Evolutionary conservation across 441 rosid genomes (phyloP), one percentile per base, ranked within the genome.

Genomic region (Capsella rubella): DNA sequence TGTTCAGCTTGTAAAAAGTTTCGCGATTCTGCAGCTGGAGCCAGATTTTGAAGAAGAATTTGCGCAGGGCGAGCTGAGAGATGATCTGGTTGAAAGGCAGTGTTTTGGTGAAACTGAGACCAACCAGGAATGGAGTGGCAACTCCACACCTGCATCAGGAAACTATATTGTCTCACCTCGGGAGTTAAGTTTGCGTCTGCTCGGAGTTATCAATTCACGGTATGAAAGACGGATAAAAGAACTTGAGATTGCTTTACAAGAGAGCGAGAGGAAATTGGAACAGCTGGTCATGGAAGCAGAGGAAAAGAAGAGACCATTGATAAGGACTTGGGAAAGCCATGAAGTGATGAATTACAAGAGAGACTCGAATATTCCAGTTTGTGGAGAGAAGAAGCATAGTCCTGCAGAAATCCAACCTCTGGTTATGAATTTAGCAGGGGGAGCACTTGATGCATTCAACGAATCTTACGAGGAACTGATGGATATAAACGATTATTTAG

Each of bases 151-250:
- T 54, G 80, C 34, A 64, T 77, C 84, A 46, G 89, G 79, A 64
- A 89, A 88, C 76, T 84, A 84, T 74, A 84, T 81, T 37, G 91
- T 91, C 77, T 91, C 96, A 6, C 92, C 97, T 13, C 81, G 81
- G 45, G 94, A 87, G 67, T 80, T 91, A 76, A 87, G 84, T 83
- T 69, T 93, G 81, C 91, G 92, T 14, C 72, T 93, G 80, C 90
- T 84, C 53, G 81, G 84, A 81, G 86, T 93, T 64, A 89, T 93
- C 63, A 81, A 81, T 69, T 84, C 86, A n/a, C 86, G 92, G 61
- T 87, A 87, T 28, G 87, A 89, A 73, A 81, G 79, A 57, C 89
- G 83, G 6, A 84, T 91, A 39, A 74, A 86, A 79, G 89, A 87
- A 16, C 97, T 93, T 5, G 96, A 93, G 85, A 66, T 71, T 18